phyloP scores from a whole-genome alignment of 805 yeast species.

The Groenewaldozyma salmanticensis region DNA sequence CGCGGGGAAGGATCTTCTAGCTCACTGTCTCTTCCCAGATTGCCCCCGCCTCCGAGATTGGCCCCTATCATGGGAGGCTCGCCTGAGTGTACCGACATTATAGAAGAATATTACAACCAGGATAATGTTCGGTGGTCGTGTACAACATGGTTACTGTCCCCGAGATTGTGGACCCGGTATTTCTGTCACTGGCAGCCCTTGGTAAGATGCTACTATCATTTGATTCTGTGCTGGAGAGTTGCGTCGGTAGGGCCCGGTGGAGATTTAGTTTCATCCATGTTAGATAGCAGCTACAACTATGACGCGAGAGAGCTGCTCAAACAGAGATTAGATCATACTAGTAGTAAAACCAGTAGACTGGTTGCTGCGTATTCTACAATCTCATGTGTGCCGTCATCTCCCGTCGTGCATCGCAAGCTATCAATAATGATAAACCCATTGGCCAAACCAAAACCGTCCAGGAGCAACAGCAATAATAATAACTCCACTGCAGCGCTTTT shows the following conservation, averaged over 20 bases:
- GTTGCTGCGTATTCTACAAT: slow-evolving; percentile 10
- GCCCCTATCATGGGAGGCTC: slow-evolving; percentile 2
- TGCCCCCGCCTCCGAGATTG: no score
- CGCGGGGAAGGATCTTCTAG: not conserved
- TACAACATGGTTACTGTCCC: slow-evolving; percentile 44
- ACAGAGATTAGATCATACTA: slow-evolving; percentile 16
- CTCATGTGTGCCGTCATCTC: slow-evolving; percentile 19
- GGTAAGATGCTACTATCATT: slow-evolving; percentile 56
- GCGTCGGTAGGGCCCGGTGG: slow-evolving; percentile 23
- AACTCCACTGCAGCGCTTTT: not conserved
- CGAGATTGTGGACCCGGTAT: slow-evolving; percentile 41
- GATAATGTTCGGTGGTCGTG: slow-evolving; percentile 41
- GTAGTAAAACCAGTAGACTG: slow-evolving; percentile 7
- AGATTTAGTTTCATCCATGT: slow-evolving; percentile 18
- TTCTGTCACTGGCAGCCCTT: slow-evolving; percentile 77
- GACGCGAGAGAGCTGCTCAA: slow-evolving; percentile 20
- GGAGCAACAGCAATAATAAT: not conserved
- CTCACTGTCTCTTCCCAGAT: not conserved
- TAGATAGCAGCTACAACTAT: slow-evolving; percentile 19
- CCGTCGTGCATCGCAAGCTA: slow-evolving; percentile 23
- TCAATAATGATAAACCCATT: slow-evolving; percentile 20
- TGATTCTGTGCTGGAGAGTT: slow-evolving; percentile 61
- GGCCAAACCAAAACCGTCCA: not conserved
- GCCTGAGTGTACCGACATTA: slow-evolving; percentile 3
- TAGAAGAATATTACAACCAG: slow-evolving; percentile 6